A percentile compares a stretch with the other conserved stretches of the same genome.
These are phyloP conservation scores for Amauroascus verrucosus DNA, from an alignment of 2,329 filamentous ascomycete species.

Conservation along the genomic window DNA sequence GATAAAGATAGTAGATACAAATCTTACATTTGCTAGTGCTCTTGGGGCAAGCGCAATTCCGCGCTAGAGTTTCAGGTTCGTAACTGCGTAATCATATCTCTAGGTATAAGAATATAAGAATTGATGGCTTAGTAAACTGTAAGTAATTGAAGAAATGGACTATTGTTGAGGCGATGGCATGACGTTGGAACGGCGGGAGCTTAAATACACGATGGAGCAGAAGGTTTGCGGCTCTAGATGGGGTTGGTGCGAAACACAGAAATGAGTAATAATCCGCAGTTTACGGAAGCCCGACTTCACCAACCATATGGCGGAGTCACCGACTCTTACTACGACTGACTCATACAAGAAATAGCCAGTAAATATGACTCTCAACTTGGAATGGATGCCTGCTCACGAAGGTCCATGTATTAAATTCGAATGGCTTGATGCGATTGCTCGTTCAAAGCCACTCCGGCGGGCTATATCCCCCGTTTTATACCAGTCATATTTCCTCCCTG, in stretches of 20 bases:
- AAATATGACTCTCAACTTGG: too few species aligned
- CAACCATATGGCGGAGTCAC: not conserved
- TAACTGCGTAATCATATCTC: slow-evolving; percentile 18
- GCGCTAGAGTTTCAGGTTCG: slow-evolving; percentile 12
- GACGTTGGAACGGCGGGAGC: slow-evolving; percentile 2
- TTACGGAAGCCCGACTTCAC: not conserved
- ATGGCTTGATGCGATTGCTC: not conserved
- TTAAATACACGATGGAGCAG: not conserved
- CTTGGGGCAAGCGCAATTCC: not conserved
- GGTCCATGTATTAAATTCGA: not conserved
- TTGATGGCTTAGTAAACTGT: not conserved
- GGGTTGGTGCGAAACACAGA: not conserved
- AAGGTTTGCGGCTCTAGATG: slow-evolving; percentile 6
- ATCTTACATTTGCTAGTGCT: not conserved
- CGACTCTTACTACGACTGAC: not conserved
- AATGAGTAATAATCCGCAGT: slow-evolving; percentile 2
- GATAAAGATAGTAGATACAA: not conserved
- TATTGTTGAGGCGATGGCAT: not conserved
- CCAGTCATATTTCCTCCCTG: too few species aligned
- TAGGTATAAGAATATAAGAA: not conserved
- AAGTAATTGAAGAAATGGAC: not conserved
- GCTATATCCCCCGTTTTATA: too few species aligned
- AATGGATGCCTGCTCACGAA: not conserved
- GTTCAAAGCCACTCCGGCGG: too few species aligned
- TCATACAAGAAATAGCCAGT: not conserved